Percentiles rank a stretch among this genome's conserved stretches.
These are phyloP conservation scores for Saturnispora kantuleensis DNA, from an alignment of 805 yeast genomes.

Conservation along the genomic window DNA sequence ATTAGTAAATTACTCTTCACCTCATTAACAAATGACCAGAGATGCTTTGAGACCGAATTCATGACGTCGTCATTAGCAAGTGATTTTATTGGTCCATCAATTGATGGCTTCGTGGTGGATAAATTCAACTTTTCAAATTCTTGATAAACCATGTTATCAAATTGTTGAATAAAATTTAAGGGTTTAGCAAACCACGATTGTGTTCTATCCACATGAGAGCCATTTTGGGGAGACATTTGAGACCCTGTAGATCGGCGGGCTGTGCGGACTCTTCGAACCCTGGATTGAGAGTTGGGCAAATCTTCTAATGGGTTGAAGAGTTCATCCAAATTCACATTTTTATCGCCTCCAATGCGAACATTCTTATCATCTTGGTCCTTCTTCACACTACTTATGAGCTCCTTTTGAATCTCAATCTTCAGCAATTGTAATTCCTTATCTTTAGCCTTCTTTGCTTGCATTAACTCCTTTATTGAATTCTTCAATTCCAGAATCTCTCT, in stretches of 20 bases:
- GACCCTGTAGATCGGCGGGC: too few relatives aligned
- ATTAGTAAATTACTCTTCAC: slow-evolving; percentile 29
- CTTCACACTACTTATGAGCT: slow-evolving; percentile 34
- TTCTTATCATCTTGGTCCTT: slow-evolving; percentile 1
- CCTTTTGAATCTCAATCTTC: slow-evolving; percentile 37
- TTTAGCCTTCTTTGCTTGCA: slow-evolving; percentile 30
- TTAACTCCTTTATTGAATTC: slow-evolving; percentile 40
- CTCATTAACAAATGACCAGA: slow-evolving; percentile 45
- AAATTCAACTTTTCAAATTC: slow-evolving; percentile 50
- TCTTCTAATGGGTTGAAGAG: too few relatives aligned
- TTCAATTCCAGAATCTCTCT: slow-evolving; percentile 57
- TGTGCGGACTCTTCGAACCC: too few relatives aligned
- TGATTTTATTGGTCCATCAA: slow-evolving; percentile 18
- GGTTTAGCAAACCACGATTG: slow-evolving; percentile 38
- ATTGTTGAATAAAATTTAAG: slow-evolving; percentile 50
- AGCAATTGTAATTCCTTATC: slow-evolving; percentile 42
- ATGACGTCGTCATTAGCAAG: slow-evolving; percentile 23
- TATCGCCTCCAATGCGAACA: too few relatives aligned
- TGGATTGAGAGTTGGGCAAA: too few relatives aligned
- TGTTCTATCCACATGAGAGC: not conserved
- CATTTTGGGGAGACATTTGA: too few relatives aligned
- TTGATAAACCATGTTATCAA: slow-evolving; percentile 55
- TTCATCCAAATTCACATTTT: too few relatives aligned
- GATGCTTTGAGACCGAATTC: slow-evolving; percentile 31
- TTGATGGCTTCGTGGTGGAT: slow-evolving; percentile 19